Base-by-base conservation (phyloP, 495 filamentous ascomycete genomes). In the Collariella sp. region DNA sequence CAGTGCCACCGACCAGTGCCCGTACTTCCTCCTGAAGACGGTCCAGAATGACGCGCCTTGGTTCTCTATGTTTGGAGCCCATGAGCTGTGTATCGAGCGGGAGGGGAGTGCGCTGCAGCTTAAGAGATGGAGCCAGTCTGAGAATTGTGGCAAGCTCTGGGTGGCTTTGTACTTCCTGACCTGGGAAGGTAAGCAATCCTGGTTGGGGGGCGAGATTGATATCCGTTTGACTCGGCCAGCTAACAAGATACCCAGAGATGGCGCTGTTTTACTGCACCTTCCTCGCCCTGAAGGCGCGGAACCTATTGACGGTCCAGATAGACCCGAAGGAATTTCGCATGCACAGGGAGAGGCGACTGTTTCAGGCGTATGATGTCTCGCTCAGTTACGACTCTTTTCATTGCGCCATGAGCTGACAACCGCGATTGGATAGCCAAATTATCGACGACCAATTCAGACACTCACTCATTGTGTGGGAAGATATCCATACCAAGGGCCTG, bases 211-310 rank as follows among this genome's bases (percentile, higher is more conserved):
- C 3, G 6, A 41, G 13, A 16, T 6, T 41, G 4, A 10, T 19
- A 16, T 23, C 2, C n/a, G n/a, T n/a, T n/a, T 7, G 19, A 26
- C 22, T 13, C n/a, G 1, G 5, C 15, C 29, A 20, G 33, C 41
- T 46, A 16, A 52, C 23, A 3, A 5, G 15, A n/a, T n/a, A 19
- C 1, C 22, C 36, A 77, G 75, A 79, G 54, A 82, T 95, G 81
- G 86, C 89, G 12, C 70, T 88, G 1, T 93, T 95, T 65, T 87
- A 85, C 66, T 84, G 80, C 67, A 81, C 83, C 0, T 87, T 91
- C 60, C 68, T 87, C 23, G 83, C 85, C 0, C 76, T 95, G 52
- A 88, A 88, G 62, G 76, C 80, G 13, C 80, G 87, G 45, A 87
- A 88, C 59, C 64, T 63, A 22, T 69, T 74, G 50, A 79, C 73